Base-by-base conservation (phyloP, 2,329 filamentous ascomycete genomes). In the Trichocomaceae sp. region DNA sequence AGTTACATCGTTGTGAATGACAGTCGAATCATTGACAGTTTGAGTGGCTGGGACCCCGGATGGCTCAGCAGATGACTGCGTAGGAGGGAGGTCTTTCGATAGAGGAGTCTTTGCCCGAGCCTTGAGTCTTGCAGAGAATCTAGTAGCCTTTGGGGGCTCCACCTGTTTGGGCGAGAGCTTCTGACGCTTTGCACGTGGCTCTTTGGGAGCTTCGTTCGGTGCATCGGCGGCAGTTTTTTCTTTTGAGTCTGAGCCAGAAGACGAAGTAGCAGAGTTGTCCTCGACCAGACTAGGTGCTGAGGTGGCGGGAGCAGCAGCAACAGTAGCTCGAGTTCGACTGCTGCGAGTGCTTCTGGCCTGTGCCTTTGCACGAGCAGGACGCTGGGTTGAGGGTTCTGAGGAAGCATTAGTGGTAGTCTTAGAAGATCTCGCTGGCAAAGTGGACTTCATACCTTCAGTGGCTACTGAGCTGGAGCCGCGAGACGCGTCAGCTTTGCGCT, bases 61-160 rank as follows among this genome's bases (percentile, higher is more conserved):
- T 8, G 44, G n/a, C 22, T 46, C 56, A 29, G n/a, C 23, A 13
- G 48, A 47, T 13, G 50, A 47, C 23, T 45, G 39, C 5, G 12
- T 35, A 39, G 50, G 50, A 19, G 49, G 55, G 19, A 54, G 20
- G 22, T 59, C 48, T 12, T 31, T n/a, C 7, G 48, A 51, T 20
- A 58, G 55, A 35, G 57, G 51, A n/a, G 58, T 51, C 29, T 62
- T 58, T 20, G 53, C 57, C 37, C 61, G 61, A 5, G 62, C 59
- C 56, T 64, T 68, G 26, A 69, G 57, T 55, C 69, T 64, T 31
- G 68, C 63, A 13, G 70, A 72, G 56, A 67, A 64, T 44, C 70
- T 65, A 19, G 68, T 69, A 23, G 68, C 65, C 42, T 65, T 60
- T 13, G 64, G 67, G 3, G 65, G 66, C 57, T 71, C 69, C 44